Percentiles rank a stretch among this genome's conserved stretches.
These are phyloP conservation scores for Planoprotostelium fungivorum DNA, from an alignment of 78 protist genomes.

Conservation along the genomic window DNA sequence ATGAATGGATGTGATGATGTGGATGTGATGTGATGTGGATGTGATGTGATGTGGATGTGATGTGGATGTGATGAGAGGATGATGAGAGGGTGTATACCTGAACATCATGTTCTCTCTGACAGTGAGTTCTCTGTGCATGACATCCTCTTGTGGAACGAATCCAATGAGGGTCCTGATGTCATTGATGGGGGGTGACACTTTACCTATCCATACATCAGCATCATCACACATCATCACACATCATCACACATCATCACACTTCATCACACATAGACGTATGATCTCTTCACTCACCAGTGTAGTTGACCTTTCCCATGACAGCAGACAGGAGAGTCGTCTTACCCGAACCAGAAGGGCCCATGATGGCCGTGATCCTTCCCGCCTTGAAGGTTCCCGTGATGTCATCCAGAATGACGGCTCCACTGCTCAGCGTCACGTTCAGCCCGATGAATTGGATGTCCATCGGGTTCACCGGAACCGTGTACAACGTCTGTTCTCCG, in stretches of 20 bases:
- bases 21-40: no score
- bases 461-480: not conserved
- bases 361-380: slow-evolving; percentile 22
- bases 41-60: no score
- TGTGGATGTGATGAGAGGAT: no score
- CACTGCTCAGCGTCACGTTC: not conserved
- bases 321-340: slow-evolving; percentile 47
- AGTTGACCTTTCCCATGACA: slow-evolving; percentile 25
- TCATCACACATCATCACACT: no score
- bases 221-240: slow-evolving; percentile 29
- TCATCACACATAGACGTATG: not conserved
- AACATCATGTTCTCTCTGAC: slow-evolving; percentile 45
- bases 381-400: not conserved
- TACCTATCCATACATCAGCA: slow-evolving; percentile 27
- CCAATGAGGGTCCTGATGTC: slow-evolving; percentile 19
- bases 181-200: slow-evolving; percentile 28
- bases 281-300: no score
- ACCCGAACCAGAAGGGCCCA: slow-evolving; percentile 64
- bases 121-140: slow-evolving; percentile 52
- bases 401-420: not conserved
- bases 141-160: slow-evolving; percentile 52
- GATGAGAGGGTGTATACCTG: no score
- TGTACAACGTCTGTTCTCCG: not conserved
- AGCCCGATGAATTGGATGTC: not conserved
- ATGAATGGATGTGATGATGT: no score